These are phyloP conservation scores for Digitaria exilis DNA, from an alignment of 202 grass and related monocot genomes.

Conservation along the genomic window DNA sequence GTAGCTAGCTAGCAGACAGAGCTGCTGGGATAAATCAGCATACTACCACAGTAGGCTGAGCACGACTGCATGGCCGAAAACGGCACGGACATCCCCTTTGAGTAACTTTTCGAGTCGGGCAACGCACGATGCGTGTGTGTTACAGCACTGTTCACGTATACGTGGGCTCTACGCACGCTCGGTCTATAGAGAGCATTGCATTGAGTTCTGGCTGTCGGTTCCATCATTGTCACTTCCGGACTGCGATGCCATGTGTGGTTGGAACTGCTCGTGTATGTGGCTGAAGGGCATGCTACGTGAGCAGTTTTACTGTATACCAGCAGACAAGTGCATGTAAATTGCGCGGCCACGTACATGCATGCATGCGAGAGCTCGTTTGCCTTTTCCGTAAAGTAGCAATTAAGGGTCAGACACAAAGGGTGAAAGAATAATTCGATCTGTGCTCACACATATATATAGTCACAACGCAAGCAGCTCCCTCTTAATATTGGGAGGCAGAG, in stretches of 20 bases:
- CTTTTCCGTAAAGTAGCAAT: not conserved
- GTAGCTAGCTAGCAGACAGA: not conserved
- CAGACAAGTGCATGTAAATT: slow-evolving; percentile 9
- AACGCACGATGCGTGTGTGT: not conserved
- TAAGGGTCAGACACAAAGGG: too few species aligned
- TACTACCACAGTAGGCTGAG: not conserved
- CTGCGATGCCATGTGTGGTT: not conserved
- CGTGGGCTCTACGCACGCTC: slow-evolving; percentile 5
- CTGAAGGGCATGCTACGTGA: slow-evolving; percentile 11
- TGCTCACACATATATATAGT: too few species aligned
- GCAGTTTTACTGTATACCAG: not conserved
- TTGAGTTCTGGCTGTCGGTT: not conserved
- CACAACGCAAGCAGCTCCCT: too few species aligned
- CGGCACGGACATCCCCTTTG: not conserved
- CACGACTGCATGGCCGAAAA: not conserved
- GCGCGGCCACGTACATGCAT: not conserved
- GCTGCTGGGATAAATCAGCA: not conserved
- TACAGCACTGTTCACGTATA: not conserved
- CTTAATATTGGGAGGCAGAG: too few species aligned
- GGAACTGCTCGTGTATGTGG: not conserved
- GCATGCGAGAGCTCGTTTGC: not conserved
- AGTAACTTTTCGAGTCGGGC: not conserved
- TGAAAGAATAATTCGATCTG: too few species aligned
- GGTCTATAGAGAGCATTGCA: not conserved
- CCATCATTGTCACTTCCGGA: not conserved